A percentile compares a stretch with the other conserved stretches of the same genome.
Conservation (phyloP, 2,329 filamentous ascomycete genomes). For the Trichophyton rubrum region DNA sequence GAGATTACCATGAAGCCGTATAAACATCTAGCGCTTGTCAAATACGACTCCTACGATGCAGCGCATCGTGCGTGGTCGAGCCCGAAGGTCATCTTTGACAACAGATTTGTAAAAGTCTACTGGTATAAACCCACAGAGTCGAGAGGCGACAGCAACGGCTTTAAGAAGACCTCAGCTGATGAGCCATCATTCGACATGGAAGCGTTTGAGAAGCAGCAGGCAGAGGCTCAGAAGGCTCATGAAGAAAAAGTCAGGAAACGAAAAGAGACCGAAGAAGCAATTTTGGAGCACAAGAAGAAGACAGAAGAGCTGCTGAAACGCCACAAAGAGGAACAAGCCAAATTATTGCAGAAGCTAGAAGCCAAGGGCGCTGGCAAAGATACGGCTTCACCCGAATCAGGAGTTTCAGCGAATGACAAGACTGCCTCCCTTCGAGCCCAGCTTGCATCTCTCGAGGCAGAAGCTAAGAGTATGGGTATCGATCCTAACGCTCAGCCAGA, state of each 20-base stretch:
- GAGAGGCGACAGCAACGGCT: conserved; percentile 22
- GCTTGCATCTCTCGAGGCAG: conserved; percentile 43
- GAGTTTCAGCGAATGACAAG: conserved; percentile 27
- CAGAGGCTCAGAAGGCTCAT: conserved; percentile 43
- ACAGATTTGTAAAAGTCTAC: conserved; percentile 52
- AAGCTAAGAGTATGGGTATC: conserved; percentile 43
- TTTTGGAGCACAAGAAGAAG: conserved; percentile 42
- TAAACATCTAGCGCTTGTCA: conserved; percentile 44
- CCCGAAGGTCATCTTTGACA: conserved; percentile 52
- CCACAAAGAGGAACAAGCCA: conserved; percentile 43
- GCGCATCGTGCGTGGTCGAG: conserved; percentile 46
- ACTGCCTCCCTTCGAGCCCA: conserved; percentile 43
- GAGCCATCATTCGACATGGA: conserved; percentile 41
- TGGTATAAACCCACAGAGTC: conserved; percentile 41
- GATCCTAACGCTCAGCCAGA: conserved; percentile 31
- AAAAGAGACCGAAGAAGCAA: conserved; percentile 40
- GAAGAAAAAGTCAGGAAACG: conserved; percentile 43
- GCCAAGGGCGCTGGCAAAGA: conserved; percentile 26
- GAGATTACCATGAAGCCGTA: conserved; percentile 43
- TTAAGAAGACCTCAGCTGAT: conserved; percentile 14
- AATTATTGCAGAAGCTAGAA: conserved; percentile 38
- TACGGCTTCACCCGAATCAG: conserved; percentile 17
- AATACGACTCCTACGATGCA: conserved; percentile 39
- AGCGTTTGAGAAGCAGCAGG: conserved; percentile 43
- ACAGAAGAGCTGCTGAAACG: conserved; percentile 39